These are phyloP conservation scores for Scedosporium aurantiacum DNA, from an alignment of 2,329 filamentous ascomycete species.

Conservation along the genomic window DNA sequence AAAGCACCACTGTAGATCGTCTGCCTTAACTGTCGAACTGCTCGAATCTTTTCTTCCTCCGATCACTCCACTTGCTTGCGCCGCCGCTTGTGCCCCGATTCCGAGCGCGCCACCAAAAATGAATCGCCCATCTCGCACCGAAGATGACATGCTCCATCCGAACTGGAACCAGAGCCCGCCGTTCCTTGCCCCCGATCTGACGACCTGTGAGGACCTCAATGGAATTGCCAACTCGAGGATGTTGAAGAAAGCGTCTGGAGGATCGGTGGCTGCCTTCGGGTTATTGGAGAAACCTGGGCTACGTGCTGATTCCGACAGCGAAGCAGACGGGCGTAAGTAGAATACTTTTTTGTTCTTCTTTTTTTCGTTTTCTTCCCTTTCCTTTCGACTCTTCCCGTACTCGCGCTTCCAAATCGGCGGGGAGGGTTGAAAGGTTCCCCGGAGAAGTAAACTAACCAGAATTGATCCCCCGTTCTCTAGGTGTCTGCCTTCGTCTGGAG, in stretches of 20 bases:
- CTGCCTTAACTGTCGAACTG: not conserved
- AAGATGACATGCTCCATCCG: slow-evolving; percentile 36
- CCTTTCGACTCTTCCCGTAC: not conserved
- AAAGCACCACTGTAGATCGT: not conserved
- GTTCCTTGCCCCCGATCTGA: slow-evolving; percentile 33
- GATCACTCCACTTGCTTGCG: not conserved
- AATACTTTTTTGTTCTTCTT: not conserved
- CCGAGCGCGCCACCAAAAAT: slow-evolving; percentile 19
- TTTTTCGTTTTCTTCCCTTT: not conserved
- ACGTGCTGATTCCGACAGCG: not conserved
- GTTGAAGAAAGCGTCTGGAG: slow-evolving; percentile 9
- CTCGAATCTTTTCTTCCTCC: not conserved
- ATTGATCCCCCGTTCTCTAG: not conserved
- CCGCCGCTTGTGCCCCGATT: no score
- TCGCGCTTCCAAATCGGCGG: no score
- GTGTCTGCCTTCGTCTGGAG: slow-evolving; percentile 3
- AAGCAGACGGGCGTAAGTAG: slow-evolving; percentile 4
- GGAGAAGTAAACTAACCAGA: not conserved
- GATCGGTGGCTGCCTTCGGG: not conserved
- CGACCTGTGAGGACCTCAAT: slow-evolving; percentile 44
- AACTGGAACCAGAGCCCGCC: slow-evolving; percentile 44
- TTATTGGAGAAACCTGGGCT: not conserved
- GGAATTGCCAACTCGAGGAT: slow-evolving; percentile 41
- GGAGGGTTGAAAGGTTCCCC: not conserved
- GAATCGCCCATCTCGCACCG: slow-evolving; percentile 45